phyloP scores from a whole-genome alignment of 2,329 filamentous ascomycete genomes.

The Tolypocladium cylindrosporum region DNA sequence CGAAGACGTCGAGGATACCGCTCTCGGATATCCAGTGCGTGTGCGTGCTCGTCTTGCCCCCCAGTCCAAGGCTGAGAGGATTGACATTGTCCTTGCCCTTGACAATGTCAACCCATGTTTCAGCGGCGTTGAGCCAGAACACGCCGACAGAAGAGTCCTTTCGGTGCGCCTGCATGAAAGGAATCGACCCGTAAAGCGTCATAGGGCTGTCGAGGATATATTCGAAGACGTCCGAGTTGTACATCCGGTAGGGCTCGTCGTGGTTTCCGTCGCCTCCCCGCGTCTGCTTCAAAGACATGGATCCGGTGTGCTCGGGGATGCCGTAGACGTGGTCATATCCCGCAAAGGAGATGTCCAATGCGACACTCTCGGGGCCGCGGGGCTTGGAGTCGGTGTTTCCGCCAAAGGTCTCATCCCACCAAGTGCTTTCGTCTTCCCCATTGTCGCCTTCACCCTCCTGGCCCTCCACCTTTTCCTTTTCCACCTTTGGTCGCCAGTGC shows the following conservation, averaged over 20 bases:
- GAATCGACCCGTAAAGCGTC: constrained; percentile 96
- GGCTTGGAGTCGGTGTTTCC: constrained; percentile 94
- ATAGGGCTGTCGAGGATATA: constrained; percentile 96
- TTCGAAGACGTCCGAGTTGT: constrained; percentile 96
- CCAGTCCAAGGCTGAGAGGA: constrained; percentile 63
- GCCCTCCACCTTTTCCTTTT: constrained; percentile 49
- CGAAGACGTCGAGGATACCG: constrained; percentile 82
- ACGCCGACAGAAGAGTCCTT: constrained; percentile 90
- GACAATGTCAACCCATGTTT: constrained; percentile 93
- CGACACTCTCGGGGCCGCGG: constrained; percentile 86
- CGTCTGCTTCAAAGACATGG: constrained; percentile 81
- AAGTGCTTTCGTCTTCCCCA: constrained; percentile 73
- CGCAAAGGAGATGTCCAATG: constrained; percentile 82
- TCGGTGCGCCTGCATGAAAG: constrained; percentile 94
- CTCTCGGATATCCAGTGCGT: constrained; percentile 97
- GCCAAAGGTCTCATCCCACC: constrained; percentile 96
- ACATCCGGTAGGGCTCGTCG: constrained; percentile 82
- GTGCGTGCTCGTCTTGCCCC: constrained; percentile 63
- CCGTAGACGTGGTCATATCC: constrained; percentile 90
- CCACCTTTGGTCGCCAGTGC: constrained; percentile 86
- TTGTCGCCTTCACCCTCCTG: constrained; percentile 33
- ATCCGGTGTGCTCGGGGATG: constrained; percentile 85
- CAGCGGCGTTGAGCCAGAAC: constrained; percentile 94
- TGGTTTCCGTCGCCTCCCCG: constrained; percentile 80
- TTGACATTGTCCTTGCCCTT: constrained; percentile 69